Conservation (phyloP, 2,329 filamentous ascomycete species). For the Penicillium sp. region DNA sequence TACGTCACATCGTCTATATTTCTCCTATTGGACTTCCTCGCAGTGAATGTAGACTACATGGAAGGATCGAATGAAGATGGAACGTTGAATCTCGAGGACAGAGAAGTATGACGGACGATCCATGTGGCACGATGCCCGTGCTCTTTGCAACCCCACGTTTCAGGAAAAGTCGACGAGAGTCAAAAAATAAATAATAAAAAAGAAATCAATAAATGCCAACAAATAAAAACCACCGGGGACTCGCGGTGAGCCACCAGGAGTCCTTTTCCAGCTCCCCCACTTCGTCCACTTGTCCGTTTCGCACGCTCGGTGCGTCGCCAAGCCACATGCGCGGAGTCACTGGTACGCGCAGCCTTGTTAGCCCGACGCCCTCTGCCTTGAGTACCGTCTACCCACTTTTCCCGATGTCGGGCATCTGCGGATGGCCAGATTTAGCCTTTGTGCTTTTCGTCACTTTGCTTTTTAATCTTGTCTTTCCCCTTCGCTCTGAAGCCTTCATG, state of each 20-base stretch:
- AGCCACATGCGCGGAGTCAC: not conserved
- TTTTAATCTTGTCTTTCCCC: not conserved
- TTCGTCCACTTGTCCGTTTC: not conserved
- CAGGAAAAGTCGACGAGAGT: conserved; percentile 4
- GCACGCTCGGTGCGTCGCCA: not conserved
- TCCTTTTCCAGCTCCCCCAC: not conserved
- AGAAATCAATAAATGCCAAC: not conserved
- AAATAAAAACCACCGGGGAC: not conserved
- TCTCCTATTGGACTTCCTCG: not conserved
- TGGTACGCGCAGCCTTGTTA: not conserved
- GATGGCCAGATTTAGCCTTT: not conserved
- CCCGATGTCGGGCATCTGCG: conserved; percentile 5
- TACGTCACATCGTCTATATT: not conserved
- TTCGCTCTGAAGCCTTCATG: not conserved
- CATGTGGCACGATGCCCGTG: not conserved
- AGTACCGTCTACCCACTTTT: not conserved
- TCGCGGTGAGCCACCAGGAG: not conserved
- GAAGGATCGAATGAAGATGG: not conserved
- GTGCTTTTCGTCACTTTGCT: not conserved
- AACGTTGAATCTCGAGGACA: not conserved
- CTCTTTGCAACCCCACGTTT: conserved; percentile 15
- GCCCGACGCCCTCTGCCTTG: not conserved
- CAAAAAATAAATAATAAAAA: not conserved
- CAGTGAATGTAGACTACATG: not conserved
- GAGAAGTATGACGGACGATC: not conserved